Conservation (phyloP, 768 basidiomycete species). For the Atractiella rhizophila region DNA sequence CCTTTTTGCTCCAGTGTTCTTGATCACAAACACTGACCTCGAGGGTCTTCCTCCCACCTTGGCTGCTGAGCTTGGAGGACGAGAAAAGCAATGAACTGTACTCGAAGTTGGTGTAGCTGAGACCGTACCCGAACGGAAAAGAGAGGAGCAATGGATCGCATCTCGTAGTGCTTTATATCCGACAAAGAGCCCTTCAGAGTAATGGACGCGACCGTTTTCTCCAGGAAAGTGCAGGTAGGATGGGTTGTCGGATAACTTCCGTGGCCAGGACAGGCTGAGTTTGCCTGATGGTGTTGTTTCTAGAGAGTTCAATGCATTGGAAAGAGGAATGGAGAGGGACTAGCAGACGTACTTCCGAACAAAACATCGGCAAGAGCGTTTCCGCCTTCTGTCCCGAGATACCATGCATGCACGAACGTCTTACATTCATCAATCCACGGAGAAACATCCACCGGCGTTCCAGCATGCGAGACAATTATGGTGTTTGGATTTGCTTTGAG, state of each 20-base stretch:
- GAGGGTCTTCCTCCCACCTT: no score
- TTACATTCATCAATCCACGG: constrained; percentile 28
- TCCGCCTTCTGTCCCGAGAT: constrained; percentile 29
- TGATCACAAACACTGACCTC: no score
- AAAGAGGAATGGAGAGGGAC: no score
- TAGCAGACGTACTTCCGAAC: no score
- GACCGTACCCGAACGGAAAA: constrained; percentile 4
- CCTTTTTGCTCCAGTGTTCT: constrained; percentile 14
- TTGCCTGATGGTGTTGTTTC: constrained; percentile 36
- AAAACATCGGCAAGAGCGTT: constrained; percentile 35
- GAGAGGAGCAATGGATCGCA: constrained; percentile 15
- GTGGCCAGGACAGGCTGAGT: constrained; percentile 22
- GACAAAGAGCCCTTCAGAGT: constrained; percentile 18
- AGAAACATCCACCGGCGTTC: constrained; percentile 30
- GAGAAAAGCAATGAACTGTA: no score
- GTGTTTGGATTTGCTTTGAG: constrained; percentile 14
- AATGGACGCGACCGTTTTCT: constrained; percentile 5
- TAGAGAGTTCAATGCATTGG: no score
- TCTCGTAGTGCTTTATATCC: constrained; percentile 21
- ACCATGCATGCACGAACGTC: constrained; percentile 1
- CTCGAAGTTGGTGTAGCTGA: no score
- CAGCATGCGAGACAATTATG: constrained; percentile 15
- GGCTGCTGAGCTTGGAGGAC: no score
- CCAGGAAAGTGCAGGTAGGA: neutral
- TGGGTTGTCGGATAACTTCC: constrained; percentile 19